A percentile compares a stretch with the other conserved stretches of the same genome.
Conservation (phyloP, 148 eudicot genomes). For the Dianthus caryophyllus region DNA sequence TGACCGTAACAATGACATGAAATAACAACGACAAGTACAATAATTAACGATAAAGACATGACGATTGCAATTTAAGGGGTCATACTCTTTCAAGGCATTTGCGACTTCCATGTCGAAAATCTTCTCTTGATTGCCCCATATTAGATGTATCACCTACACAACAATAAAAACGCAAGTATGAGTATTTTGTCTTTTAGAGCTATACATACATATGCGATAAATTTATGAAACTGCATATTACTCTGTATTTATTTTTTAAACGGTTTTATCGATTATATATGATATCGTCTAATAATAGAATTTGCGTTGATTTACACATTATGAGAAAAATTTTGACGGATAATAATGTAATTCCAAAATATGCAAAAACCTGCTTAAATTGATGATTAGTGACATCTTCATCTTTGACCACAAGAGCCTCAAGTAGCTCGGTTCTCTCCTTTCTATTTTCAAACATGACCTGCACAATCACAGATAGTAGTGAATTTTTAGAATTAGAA, state of each 20-base stretch:
- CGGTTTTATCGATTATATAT: no score
- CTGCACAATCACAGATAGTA: slow-evolving; percentile 20
- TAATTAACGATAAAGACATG: background rate
- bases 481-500: no score
- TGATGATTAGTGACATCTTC: slow-evolving; percentile 18
- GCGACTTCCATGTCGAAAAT: slow-evolving; percentile 39
- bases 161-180: no score
- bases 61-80: background rate
- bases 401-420: slow-evolving; percentile 34
- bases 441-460: slow-evolving; percentile 35
- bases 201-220: no score
- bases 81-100: slow-evolving; percentile 38
- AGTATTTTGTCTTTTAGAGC: no score
- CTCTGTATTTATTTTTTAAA: no score
- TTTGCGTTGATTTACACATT: no score
- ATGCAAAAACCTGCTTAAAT: slow-evolving; percentile 33
- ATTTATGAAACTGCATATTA: no score
- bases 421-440: slow-evolving; percentile 38
- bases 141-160: slow-evolving; percentile 36
- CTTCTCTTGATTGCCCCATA: slow-evolving; percentile 51
- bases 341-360: background rate
- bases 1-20: no score
- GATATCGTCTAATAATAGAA: no score
- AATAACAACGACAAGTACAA: no score
- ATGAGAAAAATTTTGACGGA: background rate